Conservation (phyloP, 179 eudicot genomes). For the Dionaea muscipula region DNA sequence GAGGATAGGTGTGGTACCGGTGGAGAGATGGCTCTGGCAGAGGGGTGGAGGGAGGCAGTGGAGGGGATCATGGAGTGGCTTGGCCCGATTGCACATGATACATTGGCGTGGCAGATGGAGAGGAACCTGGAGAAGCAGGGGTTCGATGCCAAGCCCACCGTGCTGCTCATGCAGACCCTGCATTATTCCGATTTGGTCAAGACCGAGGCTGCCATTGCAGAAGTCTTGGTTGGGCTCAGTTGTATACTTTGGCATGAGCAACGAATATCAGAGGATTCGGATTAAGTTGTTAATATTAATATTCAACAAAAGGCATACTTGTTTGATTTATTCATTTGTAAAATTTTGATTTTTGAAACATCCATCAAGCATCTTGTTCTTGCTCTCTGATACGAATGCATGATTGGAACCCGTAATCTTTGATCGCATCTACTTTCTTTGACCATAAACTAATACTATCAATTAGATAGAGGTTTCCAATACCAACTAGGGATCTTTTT, state of each 20-base stretch:
- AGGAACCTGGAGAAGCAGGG: slow-evolving; percentile 48
- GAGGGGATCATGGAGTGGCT: slow-evolving; percentile 58
- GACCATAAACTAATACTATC: no score
- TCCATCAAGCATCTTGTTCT: no score
- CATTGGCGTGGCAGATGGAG: slow-evolving; percentile 57
- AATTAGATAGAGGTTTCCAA: no score
- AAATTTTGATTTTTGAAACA: no score
- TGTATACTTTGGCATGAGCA: slow-evolving; percentile 47
- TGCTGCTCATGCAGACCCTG: slow-evolving; percentile 59
- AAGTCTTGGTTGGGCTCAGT: slow-evolving; percentile 75
- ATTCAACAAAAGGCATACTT: no score
- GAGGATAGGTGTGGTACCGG: slow-evolving; percentile 8
- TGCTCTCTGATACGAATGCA: no score
- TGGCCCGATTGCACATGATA: slow-evolving; percentile 55
- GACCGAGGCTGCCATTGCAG: slow-evolving; percentile 61
- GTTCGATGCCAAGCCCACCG: slow-evolving; percentile 39
- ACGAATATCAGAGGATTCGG: slow-evolving; percentile 12
- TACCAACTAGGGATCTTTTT: no score
- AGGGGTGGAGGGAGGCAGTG: slow-evolving; percentile 72
- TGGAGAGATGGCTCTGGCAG: slow-evolving; percentile 30
- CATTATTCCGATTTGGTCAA: slow-evolving; percentile 69
- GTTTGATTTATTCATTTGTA: no score
- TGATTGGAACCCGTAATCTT: no score
- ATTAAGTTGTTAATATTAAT: no score
- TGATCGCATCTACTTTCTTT: no score